Evolutionary conservation across 1,284 basidiomycete genomes (phyloP).

Genomic region (Neonothopanus nambi): DNA sequence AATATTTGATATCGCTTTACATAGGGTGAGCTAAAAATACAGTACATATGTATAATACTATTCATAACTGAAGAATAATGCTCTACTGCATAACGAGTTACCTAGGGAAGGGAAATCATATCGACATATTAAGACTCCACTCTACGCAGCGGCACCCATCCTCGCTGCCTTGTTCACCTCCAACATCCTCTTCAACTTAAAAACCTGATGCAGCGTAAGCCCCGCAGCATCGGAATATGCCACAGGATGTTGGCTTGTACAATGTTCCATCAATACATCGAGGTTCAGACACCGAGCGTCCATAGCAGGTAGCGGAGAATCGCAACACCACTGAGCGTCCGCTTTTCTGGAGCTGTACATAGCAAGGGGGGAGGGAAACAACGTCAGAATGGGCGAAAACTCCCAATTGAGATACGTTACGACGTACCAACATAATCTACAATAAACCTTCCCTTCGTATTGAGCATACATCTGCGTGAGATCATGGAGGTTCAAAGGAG

Average conservation of each 20-base stretch:
- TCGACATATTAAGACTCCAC: too few relatives aligned
- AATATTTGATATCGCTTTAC: too few relatives aligned
- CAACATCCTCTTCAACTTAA: constrained; percentile 2
- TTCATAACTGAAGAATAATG: too few relatives aligned
- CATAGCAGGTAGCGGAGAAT: constrained; percentile 2
- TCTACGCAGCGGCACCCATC: neutral
- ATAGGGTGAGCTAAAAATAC: too few relatives aligned
- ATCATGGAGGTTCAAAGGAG: constrained; percentile 4
- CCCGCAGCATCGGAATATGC: constrained; percentile 6
- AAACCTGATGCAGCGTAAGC: constrained; percentile 10
- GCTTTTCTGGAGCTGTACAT: neutral
- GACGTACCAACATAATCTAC: constrained; percentile 4
- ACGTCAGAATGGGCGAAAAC: neutral
- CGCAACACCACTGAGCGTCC: neutral
- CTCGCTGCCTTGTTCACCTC: neutral
- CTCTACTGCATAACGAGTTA: too few relatives aligned
- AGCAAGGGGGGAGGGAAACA: neutral
- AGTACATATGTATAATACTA: too few relatives aligned
- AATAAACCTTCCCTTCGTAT: neutral
- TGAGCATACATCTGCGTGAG: constrained; percentile 7
- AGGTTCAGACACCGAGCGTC: constrained; percentile 1
- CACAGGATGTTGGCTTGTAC: constrained; percentile 8
- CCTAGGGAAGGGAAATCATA: too few relatives aligned
- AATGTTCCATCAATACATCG: constrained; percentile 9
- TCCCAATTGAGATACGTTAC: neutral